Percentiles rank a stretch among this genome's conserved stretches.
phyloP scores from a whole-genome alignment of 768 basidiomycete genomes.

The Suillus spraguei region DNA sequence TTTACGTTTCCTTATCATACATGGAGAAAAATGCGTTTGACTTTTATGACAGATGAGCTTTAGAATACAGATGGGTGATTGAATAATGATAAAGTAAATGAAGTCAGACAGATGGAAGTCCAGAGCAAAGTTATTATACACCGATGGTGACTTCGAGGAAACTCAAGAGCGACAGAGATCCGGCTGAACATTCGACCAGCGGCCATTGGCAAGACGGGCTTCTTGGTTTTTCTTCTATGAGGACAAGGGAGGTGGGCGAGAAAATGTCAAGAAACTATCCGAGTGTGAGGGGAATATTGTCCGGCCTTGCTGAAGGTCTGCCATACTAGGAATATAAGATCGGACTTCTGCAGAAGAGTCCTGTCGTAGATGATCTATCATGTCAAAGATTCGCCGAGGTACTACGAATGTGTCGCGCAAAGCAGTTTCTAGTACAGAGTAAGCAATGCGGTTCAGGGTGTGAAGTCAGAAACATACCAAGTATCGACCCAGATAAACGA shows the following conservation, averaged over 20 bases:
- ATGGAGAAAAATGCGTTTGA: slow-evolving; percentile 2
- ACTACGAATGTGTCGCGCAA: slow-evolving; percentile 15
- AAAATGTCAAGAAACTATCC: slow-evolving; percentile 38
- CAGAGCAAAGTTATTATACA: slow-evolving; percentile 6
- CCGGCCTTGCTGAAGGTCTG: slow-evolving; percentile 19
- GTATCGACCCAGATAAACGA: slow-evolving; percentile 61
- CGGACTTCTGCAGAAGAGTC: slow-evolving; percentile 65
- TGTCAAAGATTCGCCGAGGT: slow-evolving; percentile 38
- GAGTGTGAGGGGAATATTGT: slow-evolving; percentile 16
- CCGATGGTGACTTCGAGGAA: slow-evolving; percentile 2
- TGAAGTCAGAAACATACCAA: slow-evolving; percentile 45
- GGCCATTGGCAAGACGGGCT: neutral
- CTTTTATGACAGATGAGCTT: slow-evolving; percentile 3
- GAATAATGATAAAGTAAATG: slow-evolving; percentile 4
- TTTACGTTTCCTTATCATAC: neutral
- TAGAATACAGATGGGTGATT: slow-evolving; percentile 8
- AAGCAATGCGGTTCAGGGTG: slow-evolving; percentile 5
- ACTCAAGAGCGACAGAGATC: neutral
- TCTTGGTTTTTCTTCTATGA: slow-evolving; percentile 2
- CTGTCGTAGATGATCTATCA: slow-evolving; percentile 49
- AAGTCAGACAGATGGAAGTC: slow-evolving; percentile 5
- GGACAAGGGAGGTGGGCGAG: slow-evolving; percentile 37
- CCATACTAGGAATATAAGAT: slow-evolving; percentile 52
- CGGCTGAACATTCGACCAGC: neutral
- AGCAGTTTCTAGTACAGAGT: slow-evolving; percentile 2